phyloP scores from a whole-genome alignment of 1,139 yeast species.

The Suhomyces yuchorum region DNA sequence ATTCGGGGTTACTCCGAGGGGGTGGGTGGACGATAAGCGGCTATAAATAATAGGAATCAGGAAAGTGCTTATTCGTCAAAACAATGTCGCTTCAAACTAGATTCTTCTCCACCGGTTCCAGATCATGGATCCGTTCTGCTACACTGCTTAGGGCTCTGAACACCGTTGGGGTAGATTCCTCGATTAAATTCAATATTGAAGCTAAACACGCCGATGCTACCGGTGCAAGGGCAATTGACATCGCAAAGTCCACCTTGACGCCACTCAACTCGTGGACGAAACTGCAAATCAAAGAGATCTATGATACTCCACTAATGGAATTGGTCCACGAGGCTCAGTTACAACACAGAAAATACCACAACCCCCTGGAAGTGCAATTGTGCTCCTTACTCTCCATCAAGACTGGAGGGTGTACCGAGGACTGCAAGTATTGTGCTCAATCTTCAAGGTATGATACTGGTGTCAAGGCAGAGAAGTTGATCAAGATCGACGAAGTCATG shows the following conservation, averaged over 20 bases:
- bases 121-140: neutral
- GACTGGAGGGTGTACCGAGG: slow-evolving; percentile 82
- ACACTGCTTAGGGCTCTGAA: slow-evolving; percentile 7
- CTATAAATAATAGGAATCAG: neutral
- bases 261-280: slow-evolving; percentile 63
- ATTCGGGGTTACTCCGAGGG: neutral
- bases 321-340: slow-evolving; percentile 61
- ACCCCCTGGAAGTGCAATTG: slow-evolving; percentile 70
- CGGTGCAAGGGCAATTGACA: slow-evolving; percentile 11
- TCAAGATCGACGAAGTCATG: slow-evolving; percentile 61
- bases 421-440: slow-evolving; percentile 81
- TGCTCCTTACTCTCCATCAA: slow-evolving; percentile 76
- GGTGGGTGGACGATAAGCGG: no score
- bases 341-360: slow-evolving; percentile 67
- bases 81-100: slow-evolving; percentile 1
- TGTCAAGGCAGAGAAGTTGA: slow-evolving; percentile 64
- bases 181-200: slow-evolving; percentile 16
- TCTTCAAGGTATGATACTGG: slow-evolving; percentile 71
- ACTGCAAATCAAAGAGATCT: slow-evolving; percentile 58
- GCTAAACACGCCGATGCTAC: slow-evolving; percentile 3
- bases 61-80: neutral
- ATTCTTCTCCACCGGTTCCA: slow-evolving; percentile 2
- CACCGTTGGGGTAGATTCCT: slow-evolving; percentile 9
- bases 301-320: slow-evolving; percentile 66
- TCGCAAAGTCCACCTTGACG: slow-evolving; percentile 21